Evolutionary conservation across 2,329 filamentous ascomycete genomes (phyloP).

Genomic region (Cryphonectria nitschkei): DNA sequence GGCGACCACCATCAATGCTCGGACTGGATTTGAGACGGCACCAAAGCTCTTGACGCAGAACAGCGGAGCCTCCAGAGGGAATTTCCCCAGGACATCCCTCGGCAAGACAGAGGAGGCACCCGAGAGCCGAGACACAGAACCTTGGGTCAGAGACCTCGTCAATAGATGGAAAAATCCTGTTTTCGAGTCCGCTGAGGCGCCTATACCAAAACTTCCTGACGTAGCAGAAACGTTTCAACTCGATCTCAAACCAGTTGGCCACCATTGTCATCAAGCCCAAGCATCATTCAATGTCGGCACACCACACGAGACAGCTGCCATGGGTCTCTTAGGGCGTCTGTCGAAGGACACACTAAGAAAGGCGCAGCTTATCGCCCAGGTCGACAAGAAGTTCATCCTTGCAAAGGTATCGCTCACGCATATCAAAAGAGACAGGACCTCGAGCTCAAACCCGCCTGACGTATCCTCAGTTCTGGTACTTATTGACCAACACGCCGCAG

Average conservation of each 20-base stretch:
- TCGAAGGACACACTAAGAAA: constrained; percentile 63
- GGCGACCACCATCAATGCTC: constrained; percentile 53
- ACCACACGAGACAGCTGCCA: constrained; percentile 30
- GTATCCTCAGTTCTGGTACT: constrained; percentile 61
- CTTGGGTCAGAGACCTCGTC: constrained; percentile 66
- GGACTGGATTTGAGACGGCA: constrained; percentile 54
- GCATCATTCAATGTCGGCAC: constrained; percentile 13
- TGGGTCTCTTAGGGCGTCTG: constrained; percentile 50
- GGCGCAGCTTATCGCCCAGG: constrained; percentile 75
- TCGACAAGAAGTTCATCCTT: constrained; percentile 89
- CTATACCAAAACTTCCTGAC: constrained; percentile 48
- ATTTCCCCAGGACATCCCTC: constrained; percentile 21
- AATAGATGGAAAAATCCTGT: constrained; percentile 75
- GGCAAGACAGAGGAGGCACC: constrained; percentile 31
- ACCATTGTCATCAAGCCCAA: constrained; percentile 21
- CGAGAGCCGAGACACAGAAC: constrained; percentile 25
- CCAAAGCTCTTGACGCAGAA: constrained; percentile 19
- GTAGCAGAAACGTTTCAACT: constrained; percentile 37
- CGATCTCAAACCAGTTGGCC: constrained; percentile 28
- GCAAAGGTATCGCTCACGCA: constrained; percentile 53
- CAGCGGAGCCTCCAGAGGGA: constrained; percentile 9
- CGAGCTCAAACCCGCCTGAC: constrained; percentile 19
- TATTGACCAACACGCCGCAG: constrained; percentile 92
- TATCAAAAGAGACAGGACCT: constrained; percentile 24
- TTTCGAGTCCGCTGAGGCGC: constrained; percentile 58